Conservation (phyloP, 2,329 filamentous ascomycete species). For the Cytospora schulzeri region DNA sequence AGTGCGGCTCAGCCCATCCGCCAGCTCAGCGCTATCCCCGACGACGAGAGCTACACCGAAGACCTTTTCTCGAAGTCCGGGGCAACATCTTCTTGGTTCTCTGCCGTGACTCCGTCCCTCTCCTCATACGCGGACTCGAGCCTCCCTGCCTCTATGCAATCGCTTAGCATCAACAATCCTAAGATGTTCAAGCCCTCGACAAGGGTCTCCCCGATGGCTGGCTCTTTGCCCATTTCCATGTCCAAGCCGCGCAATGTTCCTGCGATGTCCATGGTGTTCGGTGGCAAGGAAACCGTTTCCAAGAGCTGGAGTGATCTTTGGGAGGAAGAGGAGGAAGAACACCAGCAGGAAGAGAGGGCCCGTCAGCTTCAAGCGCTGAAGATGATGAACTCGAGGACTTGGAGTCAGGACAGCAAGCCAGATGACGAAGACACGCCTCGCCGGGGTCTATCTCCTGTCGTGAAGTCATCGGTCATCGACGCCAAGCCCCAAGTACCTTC, state of each 20-base stretch:
- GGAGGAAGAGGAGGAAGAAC: constrained; percentile 86
- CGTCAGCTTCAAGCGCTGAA: constrained; percentile 63
- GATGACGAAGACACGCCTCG: constrained; percentile 49
- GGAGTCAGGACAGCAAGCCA: constrained; percentile 73
- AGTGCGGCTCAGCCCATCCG: constrained; percentile 67
- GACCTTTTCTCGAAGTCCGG: constrained; percentile 84
- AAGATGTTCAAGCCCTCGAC: constrained; percentile 50
- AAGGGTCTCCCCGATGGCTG: constrained; percentile 62
- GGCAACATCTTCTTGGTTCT: constrained; percentile 73
- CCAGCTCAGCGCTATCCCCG: constrained; percentile 84
- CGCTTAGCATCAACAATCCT: constrained; percentile 59
- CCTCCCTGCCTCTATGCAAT: constrained; percentile 79
- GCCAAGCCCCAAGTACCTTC: constrained; percentile 43
- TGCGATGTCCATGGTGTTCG: constrained; percentile 79
- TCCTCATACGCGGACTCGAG: constrained; percentile 84
- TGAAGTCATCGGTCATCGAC: constrained; percentile 42
- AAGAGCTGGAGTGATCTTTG: constrained; percentile 99
- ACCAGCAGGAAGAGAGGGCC: constrained; percentile 64
- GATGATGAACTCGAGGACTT: constrained; percentile 72
- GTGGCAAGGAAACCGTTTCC: constrained; percentile 76
- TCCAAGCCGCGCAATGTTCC: constrained; percentile 71
- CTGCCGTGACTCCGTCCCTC: constrained; percentile 76
- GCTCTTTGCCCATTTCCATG: constrained; percentile 77
- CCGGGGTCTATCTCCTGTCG: constrained; percentile 44
- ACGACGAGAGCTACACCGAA: constrained; percentile 77